These are phyloP conservation scores for Iris pallida DNA, from an alignment of 116 monocot species.

Conservation along the genomic window DNA sequence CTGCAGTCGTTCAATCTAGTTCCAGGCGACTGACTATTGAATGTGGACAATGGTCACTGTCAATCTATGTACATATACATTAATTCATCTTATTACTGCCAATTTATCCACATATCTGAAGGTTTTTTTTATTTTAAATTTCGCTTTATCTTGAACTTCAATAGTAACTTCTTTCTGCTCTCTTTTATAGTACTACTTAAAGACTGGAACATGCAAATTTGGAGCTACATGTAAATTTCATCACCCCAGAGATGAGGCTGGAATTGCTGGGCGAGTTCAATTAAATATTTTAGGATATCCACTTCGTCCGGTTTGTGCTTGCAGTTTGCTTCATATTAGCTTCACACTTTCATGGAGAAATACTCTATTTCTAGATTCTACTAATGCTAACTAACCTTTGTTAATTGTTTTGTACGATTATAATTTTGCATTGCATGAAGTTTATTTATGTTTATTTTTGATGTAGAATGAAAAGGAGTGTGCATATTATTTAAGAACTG, in stretches of 20 bases:
- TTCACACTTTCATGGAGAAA: no score
- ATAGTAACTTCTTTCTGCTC: neutral
- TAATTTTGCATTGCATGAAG: neutral
- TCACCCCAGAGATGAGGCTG: conserved; percentile 80
- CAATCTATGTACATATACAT: no score
- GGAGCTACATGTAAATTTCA: conserved; percentile 97
- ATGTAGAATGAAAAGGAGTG: conserved; percentile 51
- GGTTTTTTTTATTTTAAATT: no score
- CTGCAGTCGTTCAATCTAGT: no score
- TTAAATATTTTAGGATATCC: conserved; percentile 84
- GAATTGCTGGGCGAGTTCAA: conserved; percentile 57
- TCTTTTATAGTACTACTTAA: conserved; percentile 69
- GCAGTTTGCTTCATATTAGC: neutral
- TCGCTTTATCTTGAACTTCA: no score
- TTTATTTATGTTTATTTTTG: conserved; percentile 5
- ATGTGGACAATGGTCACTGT: no score
- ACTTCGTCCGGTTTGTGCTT: conserved; percentile 64
- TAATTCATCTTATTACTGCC: no score
- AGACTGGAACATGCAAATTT: conserved; percentile 96
- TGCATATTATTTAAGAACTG: conserved; percentile 51
- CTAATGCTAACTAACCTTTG: neutral
- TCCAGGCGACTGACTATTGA: no score
- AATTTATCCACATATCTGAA: no score
- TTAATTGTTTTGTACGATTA: neutral
- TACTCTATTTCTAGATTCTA: no score